A percentile compares a stretch with the other conserved stretches of the same genome.
Evolutionary conservation across 768 basidiomycete genomes (phyloP).

Genomic region (Mrakia gelida): DNA sequence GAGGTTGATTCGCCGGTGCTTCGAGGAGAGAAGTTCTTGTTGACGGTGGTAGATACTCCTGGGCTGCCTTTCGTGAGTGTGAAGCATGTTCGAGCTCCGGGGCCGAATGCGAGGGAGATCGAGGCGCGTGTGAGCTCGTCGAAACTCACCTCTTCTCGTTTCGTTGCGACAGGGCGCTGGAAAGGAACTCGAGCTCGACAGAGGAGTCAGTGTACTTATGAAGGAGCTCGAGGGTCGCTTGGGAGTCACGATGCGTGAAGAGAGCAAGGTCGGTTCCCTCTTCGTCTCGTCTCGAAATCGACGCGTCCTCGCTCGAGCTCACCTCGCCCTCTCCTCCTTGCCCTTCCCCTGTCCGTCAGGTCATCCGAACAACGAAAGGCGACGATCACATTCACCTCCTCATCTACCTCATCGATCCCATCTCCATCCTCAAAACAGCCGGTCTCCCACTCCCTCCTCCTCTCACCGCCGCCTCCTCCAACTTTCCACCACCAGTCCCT

Average conservation of each 20-base stretch:
- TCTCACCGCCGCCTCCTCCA: background rate
- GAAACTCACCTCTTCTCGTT: background rate
- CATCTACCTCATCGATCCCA: slow-evolving; percentile 12
- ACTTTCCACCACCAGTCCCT: background rate
- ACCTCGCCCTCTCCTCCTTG: background rate
- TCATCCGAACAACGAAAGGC: background rate
- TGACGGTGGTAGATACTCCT: slow-evolving; percentile 5
- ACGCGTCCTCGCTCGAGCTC: background rate
- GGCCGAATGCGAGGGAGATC: too few relatives aligned
- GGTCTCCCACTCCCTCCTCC: background rate
- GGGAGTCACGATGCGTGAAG: background rate
- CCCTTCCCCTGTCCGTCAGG: too few relatives aligned
- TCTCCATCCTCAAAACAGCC: background rate
- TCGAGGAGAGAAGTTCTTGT: background rate
- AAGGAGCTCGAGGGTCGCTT: background rate
- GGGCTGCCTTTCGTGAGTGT: background rate
- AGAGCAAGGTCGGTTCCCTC: background rate
- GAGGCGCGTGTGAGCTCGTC: background rate
- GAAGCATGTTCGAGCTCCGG: too few relatives aligned
- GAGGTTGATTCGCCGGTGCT: slow-evolving; percentile 3
- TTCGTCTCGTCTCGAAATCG: background rate
- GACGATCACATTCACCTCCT: slow-evolving; percentile 13
- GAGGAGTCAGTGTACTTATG: slow-evolving; percentile 3
- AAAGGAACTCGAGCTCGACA: background rate
- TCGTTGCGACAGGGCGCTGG: background rate